Base-by-base conservation (phyloP, 352 stramenopile species). In the Elongisporangium prolatum region DNA sequence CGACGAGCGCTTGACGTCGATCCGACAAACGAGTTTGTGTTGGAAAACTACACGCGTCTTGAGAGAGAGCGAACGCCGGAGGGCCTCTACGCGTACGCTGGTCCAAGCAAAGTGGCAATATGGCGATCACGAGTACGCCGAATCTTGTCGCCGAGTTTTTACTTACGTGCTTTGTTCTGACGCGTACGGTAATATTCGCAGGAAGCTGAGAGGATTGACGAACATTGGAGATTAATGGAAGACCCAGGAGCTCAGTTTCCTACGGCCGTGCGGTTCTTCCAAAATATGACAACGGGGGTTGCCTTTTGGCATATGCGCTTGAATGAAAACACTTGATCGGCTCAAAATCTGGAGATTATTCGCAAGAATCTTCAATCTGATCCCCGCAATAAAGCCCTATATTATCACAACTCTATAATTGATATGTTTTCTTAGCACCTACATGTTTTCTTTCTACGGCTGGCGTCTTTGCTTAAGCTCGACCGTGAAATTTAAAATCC, bases 11-110 rank as follows among this genome's bases (percentile, higher is more conserved):
- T 91, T 16, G 77, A 84, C 44, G 6, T 77, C 0, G 74, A 86
- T 22, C 63, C 76, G 13, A 54, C 49, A 9, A 85, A 88, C 51
- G 73, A 84, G 21, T 49, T 62, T 1, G 54, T 89, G 13, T 9
- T 89, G 10, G 73, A 80, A 44, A 91, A 91, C 48, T 91, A 90
- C 37, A 48, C 67, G 13, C 71, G 78, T 3, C 63, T 93, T 2
- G 63, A 85, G 25, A 60, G 71, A 6, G 81, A 90, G 53, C 71
- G 79, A 38, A 64, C 70, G 3, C 74, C 81, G 14, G 61, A 67
- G 11, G 72, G 84, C 3, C 28, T 77, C n/a, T 91, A 89, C 61
- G 64, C 52, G 14, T 60, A 64, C 28, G 66, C 68, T 2, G 84
- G 84, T 0, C 84, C 81, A 9, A 72, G 79, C 50, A 81, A 72